Evolutionary conservation across 176 grass and related monocot genomes (phyloP), one percentile per base, ranked within the genome.

Genomic region (Alopecurus myosuroides): DNA sequence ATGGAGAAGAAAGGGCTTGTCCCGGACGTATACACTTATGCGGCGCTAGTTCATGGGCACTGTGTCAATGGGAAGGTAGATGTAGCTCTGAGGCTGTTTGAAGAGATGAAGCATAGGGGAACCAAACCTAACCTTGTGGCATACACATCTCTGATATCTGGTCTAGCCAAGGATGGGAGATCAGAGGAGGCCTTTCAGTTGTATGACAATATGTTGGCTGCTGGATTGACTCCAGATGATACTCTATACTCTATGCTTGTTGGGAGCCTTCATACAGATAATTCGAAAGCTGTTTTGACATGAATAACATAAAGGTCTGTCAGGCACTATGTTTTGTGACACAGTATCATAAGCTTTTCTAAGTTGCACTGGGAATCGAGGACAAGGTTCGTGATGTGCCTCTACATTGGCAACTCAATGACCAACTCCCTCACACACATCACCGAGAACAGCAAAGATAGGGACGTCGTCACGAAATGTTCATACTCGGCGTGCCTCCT

Each of bases 1-100:
- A 98, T 95, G 97, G 97, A 95, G 48, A 98, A 88, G 81, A 98
- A 94, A 87, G 93, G 91, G 64, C 60, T 98, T 77, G 70, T 87
- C 50, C 82, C 86, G 17, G 96, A 95, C 50, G 63, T 91, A 19
- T 95, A 95, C 87, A 94, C 91, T 12, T 98, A 98, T 62, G 81
- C 91, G 62, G 86, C 89, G 13, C 82, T 98, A 48, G 86, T 96
- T 41, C 97, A 98, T 60, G 88, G 93, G 22, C 88, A 94, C 70
- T 98, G 93, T 84, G 68, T 94, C 45, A 94, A 75, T 7, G 86
- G 91, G 55, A 98, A 95, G 78, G 56, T 94, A 22, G 85, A 88
- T 65, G 87, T 92, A 88, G 97, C 97, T 18, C 18, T 79, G 39
- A 92, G 81, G 74, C 52, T 94, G 29, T 96, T 98, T 40, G 81